Conservation (phyloP, 768 basidiomycete genomes). For the Mycena rosella region DNA sequence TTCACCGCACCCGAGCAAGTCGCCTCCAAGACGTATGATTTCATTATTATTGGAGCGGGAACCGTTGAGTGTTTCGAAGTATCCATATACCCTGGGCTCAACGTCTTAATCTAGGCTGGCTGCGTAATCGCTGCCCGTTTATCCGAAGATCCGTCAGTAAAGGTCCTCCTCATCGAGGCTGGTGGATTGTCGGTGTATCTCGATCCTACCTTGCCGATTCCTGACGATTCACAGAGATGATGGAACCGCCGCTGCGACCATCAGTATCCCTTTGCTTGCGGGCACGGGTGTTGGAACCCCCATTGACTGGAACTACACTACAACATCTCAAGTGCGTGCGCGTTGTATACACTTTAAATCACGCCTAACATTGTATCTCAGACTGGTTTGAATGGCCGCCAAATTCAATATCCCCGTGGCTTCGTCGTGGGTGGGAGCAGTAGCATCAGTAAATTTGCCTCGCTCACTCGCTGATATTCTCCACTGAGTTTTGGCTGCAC, state of each 20-base stretch:
- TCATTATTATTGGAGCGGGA: conserved; percentile 37
- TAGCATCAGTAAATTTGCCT: conserved; percentile 29
- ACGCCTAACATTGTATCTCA: background rate
- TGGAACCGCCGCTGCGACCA: background rate
- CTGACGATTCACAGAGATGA: conserved; percentile 12
- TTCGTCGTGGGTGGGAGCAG: conserved; percentile 38
- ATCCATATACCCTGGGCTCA: background rate
- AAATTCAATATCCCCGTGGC: conserved; percentile 32
- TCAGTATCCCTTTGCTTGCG: conserved; percentile 21
- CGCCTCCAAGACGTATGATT: conserved; percentile 37
- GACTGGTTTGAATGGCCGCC: conserved; percentile 30
- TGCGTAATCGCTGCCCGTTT: conserved; percentile 13
- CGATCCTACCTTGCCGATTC: background rate
- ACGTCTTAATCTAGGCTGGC: background rate
- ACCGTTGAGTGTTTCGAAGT: conserved; percentile 18
- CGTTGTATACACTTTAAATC: too few species aligned
- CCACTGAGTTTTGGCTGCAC: background rate
- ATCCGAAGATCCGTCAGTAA: conserved; percentile 2
- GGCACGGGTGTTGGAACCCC: conserved; percentile 2
- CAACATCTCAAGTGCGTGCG: conserved; percentile 43
- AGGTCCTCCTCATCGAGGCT: conserved; percentile 14
- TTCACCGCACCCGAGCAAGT: conserved; percentile 15
- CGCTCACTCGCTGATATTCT: too few species aligned
- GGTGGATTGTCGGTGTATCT: conserved; percentile 7
- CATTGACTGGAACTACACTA: conserved; percentile 52